Evolutionary conservation across 169 alveolate species (phyloP).

Genomic region (Plasmodium gallinaceum): DNA sequence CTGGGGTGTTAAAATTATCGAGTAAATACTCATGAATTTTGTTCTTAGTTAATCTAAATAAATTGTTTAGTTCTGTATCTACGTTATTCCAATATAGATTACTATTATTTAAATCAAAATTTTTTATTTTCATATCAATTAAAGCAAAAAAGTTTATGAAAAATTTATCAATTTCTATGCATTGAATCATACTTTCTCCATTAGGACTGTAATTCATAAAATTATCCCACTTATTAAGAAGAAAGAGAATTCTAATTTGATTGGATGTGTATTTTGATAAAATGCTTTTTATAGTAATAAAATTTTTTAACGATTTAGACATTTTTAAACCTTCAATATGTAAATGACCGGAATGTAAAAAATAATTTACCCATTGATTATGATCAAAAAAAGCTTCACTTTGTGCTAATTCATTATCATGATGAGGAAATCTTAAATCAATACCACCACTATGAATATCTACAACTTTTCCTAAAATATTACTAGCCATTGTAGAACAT

Average conservation of each 20-base stretch:
- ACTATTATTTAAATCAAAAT: conserved; percentile 77
- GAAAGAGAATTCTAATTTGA: conserved; percentile 92
- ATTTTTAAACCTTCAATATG: conserved; percentile 98
- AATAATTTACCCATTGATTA: conserved; percentile 96
- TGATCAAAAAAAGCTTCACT: conserved; percentile 97
- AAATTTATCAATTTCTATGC: conserved; percentile 93
- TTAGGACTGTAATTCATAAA: conserved; percentile 92
- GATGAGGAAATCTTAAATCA: conserved; percentile 99
- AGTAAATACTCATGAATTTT: conserved; percentile 42
- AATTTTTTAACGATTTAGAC: conserved; percentile 98
- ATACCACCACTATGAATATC: conserved; percentile 99
- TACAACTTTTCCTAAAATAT: conserved; percentile 92
- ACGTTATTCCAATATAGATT: conserved; percentile 81
- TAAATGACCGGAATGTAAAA: conserved; percentile 98
- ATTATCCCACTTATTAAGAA: conserved; percentile 91
- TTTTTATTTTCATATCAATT: conserved; percentile 87
- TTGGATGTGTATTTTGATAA: conserved; percentile 87
- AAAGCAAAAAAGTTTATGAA: conserved; percentile 94
- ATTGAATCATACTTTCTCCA: conserved; percentile 93
- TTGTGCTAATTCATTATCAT: conserved; percentile 99
- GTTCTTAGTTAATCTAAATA: conserved; percentile 77
- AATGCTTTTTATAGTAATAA: conserved; percentile 94
- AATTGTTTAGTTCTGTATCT: conserved; percentile 76
- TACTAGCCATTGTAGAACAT: conserved; percentile 98
- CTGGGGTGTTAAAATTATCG: conserved; percentile 92